Percentiles rank a stretch among this genome's conserved stretches.
phyloP scores from a whole-genome alignment of 75 land plant genomes.

The Pseudotsuga menziesii region DNA sequence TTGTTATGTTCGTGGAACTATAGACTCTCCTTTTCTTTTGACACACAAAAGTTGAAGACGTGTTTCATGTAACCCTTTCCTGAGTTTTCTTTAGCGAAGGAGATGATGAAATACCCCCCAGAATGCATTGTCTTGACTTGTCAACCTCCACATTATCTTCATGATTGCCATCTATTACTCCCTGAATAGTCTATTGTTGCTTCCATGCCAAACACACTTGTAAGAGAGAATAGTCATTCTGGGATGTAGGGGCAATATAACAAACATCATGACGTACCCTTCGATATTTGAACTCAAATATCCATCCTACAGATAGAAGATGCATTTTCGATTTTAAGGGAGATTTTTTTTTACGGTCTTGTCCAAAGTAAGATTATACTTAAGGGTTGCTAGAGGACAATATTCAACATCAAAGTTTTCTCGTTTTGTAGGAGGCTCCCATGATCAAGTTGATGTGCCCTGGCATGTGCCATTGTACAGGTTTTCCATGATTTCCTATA shows the following conservation, averaged over 20 bases:
- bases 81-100: neutral
- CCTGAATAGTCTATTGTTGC: neutral
- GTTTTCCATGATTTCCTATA: neutral
- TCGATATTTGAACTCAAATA: constrained; percentile 17
- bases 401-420: constrained; percentile 17
- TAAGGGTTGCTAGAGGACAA: constrained; percentile 12
- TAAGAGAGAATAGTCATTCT: constrained; percentile 28
- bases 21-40: neutral
- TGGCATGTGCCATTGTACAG: neutral
- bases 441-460: neutral
- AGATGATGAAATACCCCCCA: neutral
- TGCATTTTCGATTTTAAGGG: neutral
- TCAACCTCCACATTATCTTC: neutral
- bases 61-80: neutral
- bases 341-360: neutral
- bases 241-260: constrained; percentile 38
- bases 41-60: neutral
- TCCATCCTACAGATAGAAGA: constrained; percentile 50
- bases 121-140: neutral
- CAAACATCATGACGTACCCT: neutral
- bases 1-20: neutral
- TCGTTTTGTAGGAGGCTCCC: constrained; percentile 14
- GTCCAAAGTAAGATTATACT: constrained; percentile 1
- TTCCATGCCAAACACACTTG: constrained; percentile 26
- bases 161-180: neutral